phyloP scores from a whole-genome alignment of 805 yeast genomes.

The Clavispora phyllophila region DNA sequence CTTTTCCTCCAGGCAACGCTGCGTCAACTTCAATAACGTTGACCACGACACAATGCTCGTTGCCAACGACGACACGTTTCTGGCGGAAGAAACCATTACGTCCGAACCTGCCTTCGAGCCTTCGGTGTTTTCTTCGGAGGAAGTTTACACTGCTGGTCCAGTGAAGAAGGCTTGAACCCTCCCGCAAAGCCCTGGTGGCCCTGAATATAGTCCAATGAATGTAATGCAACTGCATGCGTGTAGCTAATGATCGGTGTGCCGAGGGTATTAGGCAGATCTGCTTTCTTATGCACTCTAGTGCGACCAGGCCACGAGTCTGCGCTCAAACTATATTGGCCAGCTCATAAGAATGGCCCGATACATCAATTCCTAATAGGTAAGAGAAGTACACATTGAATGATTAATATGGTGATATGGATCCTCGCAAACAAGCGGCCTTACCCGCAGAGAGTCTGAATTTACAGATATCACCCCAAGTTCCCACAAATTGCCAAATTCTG shows the following conservation, averaged over 20 bases:
- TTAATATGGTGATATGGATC: no score
- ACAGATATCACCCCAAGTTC: no score
- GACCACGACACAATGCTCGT: constrained; percentile 29
- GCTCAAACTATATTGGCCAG: no score
- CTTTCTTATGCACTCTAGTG: no score
- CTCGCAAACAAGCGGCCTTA: no score
- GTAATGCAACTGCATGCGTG: neutral
- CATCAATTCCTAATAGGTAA: no score
- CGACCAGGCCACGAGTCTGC: no score
- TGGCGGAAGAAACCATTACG: constrained; percentile 7
- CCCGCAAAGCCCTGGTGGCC: neutral
- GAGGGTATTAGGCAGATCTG: no score
- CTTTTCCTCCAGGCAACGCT: constrained; percentile 34
- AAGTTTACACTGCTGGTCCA: constrained; percentile 40
- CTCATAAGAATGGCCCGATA: no score
- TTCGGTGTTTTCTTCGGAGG: constrained; percentile 36
- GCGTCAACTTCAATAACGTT: constrained; percentile 29
- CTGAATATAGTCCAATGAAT: neutral
- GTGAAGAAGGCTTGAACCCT: constrained; percentile 25
- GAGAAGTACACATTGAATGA: no score
- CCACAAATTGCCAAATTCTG: no score
- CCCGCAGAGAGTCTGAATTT: no score
- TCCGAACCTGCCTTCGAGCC: constrained; percentile 29
- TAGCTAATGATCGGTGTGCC: neutral
- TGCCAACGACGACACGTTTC: constrained; percentile 30